phyloP scores from a whole-genome alignment of 768 basidiomycete species.

The Hemileccinum impolitum region DNA sequence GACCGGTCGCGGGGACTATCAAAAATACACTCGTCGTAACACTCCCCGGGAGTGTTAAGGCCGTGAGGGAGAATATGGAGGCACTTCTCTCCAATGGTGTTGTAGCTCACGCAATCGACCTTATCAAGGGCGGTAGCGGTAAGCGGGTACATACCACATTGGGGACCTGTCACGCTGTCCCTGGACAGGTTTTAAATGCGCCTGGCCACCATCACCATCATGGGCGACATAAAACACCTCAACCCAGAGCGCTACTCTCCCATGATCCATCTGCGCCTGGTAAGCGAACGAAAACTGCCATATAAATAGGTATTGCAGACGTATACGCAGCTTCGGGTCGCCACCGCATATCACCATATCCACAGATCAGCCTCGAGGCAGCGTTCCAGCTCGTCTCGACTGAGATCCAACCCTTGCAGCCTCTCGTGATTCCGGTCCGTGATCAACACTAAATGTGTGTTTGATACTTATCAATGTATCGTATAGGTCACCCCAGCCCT shows the following conservation, averaged over 20 bases:
- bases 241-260: constrained; percentile 56
- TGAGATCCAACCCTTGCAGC: constrained; percentile 43
- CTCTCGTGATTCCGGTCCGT: constrained; percentile 43
- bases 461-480: neutral
- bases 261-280: constrained; percentile 69
- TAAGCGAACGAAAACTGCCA: constrained; percentile 30
- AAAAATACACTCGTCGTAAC: constrained; percentile 68
- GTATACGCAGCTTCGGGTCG: constrained; percentile 55
- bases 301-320: neutral
- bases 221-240: constrained; percentile 45
- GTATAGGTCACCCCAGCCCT: constrained; percentile 56
- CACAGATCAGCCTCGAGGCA: constrained; percentile 60
- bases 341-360: constrained; percentile 75
- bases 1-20: constrained; percentile 77
- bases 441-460: neutral
- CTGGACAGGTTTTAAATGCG: constrained; percentile 9
- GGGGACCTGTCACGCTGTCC: constrained; percentile 28
- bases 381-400: constrained; percentile 57
- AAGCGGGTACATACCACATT: constrained; percentile 52
- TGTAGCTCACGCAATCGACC: constrained; percentile 67
- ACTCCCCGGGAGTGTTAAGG: constrained; percentile 83
- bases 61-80: constrained; percentile 74
- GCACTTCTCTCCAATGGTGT: constrained; percentile 57
- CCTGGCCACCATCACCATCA: constrained; percentile 36
- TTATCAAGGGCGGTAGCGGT: constrained; percentile 67